Percentiles rank a stretch among this genome's conserved stretches.
These are phyloP conservation scores for Globisporangium mamillatum DNA, from an alignment of 352 stramenopile species.

Conservation along the genomic window DNA sequence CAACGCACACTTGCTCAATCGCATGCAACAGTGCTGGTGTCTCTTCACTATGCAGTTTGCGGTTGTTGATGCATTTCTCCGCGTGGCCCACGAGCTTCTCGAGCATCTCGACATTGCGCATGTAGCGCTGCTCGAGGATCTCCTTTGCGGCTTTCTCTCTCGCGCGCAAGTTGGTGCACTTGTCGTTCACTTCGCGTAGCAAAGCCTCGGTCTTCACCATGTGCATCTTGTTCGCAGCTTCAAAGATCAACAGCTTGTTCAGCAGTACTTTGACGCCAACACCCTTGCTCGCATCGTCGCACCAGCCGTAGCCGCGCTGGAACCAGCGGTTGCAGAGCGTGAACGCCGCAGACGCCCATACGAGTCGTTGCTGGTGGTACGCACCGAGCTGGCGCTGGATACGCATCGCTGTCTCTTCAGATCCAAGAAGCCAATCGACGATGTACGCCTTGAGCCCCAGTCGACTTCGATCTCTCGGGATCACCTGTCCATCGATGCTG, in stretches of 20 bases:
- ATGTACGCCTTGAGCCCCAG: constrained; percentile 45
- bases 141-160: constrained; percentile 43
- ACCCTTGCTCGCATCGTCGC: constrained; percentile 48
- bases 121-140: constrained; percentile 38
- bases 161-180: constrained; percentile 48
- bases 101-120: constrained; percentile 40
- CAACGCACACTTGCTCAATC: constrained; percentile 61
- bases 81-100: constrained; percentile 50
- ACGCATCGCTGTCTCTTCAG: constrained; percentile 43
- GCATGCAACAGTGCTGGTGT: constrained; percentile 57
- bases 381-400: constrained; percentile 42
- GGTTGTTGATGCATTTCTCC: constrained; percentile 67
- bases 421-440: constrained; percentile 61
- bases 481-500: constrained; percentile 33
- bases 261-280: constrained; percentile 63
- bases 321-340: constrained; percentile 67
- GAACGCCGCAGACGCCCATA: constrained; percentile 54
- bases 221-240: constrained; percentile 74
- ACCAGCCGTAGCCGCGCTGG: constrained; percentile 62
- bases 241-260: constrained; percentile 51
- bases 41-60: constrained; percentile 70
- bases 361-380: constrained; percentile 50
- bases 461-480: constrained; percentile 46
- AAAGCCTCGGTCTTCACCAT: constrained; percentile 64
- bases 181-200: constrained; percentile 58